Base-by-base conservation (phyloP, 225 moss, liverwort and hornwort genomes). In the Climacium dendroides region DNA sequence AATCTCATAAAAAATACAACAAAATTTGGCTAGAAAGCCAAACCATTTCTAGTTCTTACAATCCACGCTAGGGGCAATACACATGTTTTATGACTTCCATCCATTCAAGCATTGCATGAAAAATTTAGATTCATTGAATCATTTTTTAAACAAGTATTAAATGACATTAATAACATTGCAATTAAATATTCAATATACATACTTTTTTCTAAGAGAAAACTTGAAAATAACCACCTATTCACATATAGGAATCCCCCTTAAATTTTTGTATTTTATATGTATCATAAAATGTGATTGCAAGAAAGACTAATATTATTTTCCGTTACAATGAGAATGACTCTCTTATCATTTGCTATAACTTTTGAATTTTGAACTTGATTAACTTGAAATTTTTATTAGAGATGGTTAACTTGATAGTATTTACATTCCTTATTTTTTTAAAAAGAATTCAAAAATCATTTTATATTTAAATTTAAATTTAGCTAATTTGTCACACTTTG, bases 21-120 rank as follows among this genome's bases (percentile, higher is more conserved):
- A 67, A 23, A 23, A 13, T 37, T 7, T 37, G 37, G 2, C 7
- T 23, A 3, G 7, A 37, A 37, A 67, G 7, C 4, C 4, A 67
- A 11, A 67, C 37, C 23, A 67, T 12, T 12, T 20, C 6, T n/a
- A 65, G 11, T n/a, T 66, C 2, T 66, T n/a, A n/a, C 2, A 66
- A 6, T 3, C 7, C 0, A n/a, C 37, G 4, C 39, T 13, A 69
- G 8, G 7, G 1, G 4, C 23, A 24, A 4, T 69, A 24, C 39
- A 39, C 24, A 70, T 24, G 15, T 25, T 70, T 25, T 4, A 24
- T 50, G 13, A 50, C 50, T 50, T 50, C 50, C 50, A 50, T 15
- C 5, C 14, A 69, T 69, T 39, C 8, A 39, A 69, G 39, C 39
- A 14, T 69, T 69, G 14, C 8, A 39, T 24, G 39, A 69, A 24